Evolutionary conservation across 2,329 filamentous ascomycete species (phyloP), one percentile per base, ranked within the genome.

Genomic region (Botrytis fabae): DNA sequence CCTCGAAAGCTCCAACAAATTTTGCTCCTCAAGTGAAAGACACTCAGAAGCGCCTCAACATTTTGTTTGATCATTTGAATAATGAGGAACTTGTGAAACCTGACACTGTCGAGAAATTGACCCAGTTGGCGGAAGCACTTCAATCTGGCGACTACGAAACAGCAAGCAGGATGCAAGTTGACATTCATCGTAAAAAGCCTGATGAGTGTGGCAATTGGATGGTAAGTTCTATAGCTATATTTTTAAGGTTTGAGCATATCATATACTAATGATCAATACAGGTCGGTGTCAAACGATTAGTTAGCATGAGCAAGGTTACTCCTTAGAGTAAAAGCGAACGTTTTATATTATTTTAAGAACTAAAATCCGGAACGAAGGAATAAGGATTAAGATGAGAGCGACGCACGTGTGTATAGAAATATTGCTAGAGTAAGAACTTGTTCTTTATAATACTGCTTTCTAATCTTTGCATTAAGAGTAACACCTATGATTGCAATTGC

Each of bases 11-110:
- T 0, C 96, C 96, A 28, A 86, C 91, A n/a, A 91, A 91, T 25
- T 98, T 96, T 84, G 91, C 93, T 75, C 88, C 91, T 22, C 95
- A 98, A 81, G 94, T 99, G 32, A 93, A 94, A 79, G 96, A 98
- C 81, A 96, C 95, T 2, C 93, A 97, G 81, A 97, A 97, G 84
- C 91, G 96, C 42, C 87, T 99, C 74, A 93, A 93, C 79, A 91
- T 98, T 68, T 85, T 99, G n/a, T 98, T 98, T 81, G 95, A 99
- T 80, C 94, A 98, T 82, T 86, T 99, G 64, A 99, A 98, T 86
- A 98, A 98, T 77, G 92, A 95, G 80, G 95, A 98, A 80, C 85
- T 98, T 59, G 86, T 98, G 71, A 93, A 92, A 84, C 89, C 92
- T 2, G 91, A 93, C 79, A 98, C 92, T 0, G 88, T 95, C 68